Conservation (phyloP, 306 rosid genomes). For the Castanea sativa region DNA sequence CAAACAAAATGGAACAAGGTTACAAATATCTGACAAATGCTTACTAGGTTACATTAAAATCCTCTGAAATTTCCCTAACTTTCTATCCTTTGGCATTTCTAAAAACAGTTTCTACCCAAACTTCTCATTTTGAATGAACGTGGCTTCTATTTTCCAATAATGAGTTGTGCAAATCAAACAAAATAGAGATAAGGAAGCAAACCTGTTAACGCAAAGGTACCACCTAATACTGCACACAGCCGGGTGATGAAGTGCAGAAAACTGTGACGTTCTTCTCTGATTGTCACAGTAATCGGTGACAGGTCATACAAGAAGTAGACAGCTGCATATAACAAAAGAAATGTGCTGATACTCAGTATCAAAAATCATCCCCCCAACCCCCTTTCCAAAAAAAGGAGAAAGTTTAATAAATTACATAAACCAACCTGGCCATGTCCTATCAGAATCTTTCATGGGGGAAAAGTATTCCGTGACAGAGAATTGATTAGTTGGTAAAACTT, state of each 20-base stretch:
- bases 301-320: constrained; percentile 98
- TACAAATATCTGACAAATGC: too few species aligned
- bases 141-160: not conserved
- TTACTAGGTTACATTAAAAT: not conserved
- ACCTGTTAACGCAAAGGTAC: constrained; percentile 98
- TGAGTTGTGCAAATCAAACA: not conserved
- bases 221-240: constrained; percentile 94
- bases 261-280: constrained; percentile 94
- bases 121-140: not conserved
- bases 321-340: constrained; percentile 51
- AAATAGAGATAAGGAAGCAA: constrained; percentile 11
- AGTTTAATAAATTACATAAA: constrained; percentile 17
- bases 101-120: not conserved
- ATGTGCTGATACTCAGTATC: constrained; percentile 15
- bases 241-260: constrained; percentile 96
- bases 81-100: not conserved
- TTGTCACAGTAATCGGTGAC: constrained; percentile 94
- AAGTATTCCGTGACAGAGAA: constrained; percentile 96
- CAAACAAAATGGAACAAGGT: too few species aligned
- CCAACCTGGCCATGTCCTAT: constrained; percentile 94
- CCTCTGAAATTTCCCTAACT: not conserved
- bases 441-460: constrained; percentile 73
- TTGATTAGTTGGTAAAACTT: constrained; percentile 92
- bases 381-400: not conserved
- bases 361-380: not conserved